Conservation (phyloP, 2,329 filamentous ascomycete genomes). For the Hypoxylon sp. region DNA sequence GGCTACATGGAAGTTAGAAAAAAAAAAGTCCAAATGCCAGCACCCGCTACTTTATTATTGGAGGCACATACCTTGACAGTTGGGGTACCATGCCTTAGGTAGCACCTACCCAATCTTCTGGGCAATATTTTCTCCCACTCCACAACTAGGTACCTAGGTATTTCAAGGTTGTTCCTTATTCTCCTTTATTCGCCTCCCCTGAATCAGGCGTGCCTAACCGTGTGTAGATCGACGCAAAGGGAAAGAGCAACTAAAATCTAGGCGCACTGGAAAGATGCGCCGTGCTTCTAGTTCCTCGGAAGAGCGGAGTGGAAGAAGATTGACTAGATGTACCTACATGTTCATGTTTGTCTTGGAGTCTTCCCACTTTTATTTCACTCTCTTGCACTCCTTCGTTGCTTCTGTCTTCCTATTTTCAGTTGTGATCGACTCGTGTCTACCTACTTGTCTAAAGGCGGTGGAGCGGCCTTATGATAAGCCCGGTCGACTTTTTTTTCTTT, state of each 20-base stretch:
- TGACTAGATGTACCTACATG: slow-evolving; percentile 12
- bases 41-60: slow-evolving; percentile 23
- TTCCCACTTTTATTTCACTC: slow-evolving; percentile 11
- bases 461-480: slow-evolving; percentile 3
- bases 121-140: slow-evolving; percentile 9
- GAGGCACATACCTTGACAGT: slow-evolving; percentile 15
- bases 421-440: slow-evolving; percentile 28
- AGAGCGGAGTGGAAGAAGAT: slow-evolving; percentile 17
- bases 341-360: slow-evolving; percentile 2
- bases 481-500: slow-evolving; percentile 12
- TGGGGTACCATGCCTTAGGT: not conserved
- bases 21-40: slow-evolving; percentile 27
- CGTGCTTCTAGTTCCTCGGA: slow-evolving; percentile 12
- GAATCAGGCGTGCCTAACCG: slow-evolving; percentile 27
- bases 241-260: slow-evolving; percentile 21
- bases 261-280: slow-evolving; percentile 1
- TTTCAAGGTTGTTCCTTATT: slow-evolving; percentile 6
- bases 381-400: slow-evolving; percentile 8
- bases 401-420: slow-evolving; percentile 21
- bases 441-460: slow-evolving; percentile 24
- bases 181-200: slow-evolving; percentile 37
- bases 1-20: slow-evolving; percentile 29
- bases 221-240: slow-evolving; percentile 16
- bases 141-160: slow-evolving; percentile 1
- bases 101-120: slow-evolving; percentile 28